Conservation (phyloP, 139 green algal genomes). For the Diplosphaera chodatii region DNA sequence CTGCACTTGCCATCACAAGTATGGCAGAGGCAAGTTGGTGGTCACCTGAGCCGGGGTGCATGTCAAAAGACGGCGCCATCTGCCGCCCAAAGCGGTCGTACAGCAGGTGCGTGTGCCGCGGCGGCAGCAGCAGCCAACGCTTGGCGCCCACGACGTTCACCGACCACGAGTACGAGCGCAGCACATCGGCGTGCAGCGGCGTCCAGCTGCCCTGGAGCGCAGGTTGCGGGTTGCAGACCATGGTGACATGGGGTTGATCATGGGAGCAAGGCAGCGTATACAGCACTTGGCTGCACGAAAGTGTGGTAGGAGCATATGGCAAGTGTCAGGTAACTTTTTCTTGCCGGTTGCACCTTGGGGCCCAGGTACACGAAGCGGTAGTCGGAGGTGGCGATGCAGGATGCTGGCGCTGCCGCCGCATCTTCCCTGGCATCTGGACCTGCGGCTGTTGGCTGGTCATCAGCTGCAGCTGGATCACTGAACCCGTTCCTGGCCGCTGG, state of each 20-base stretch:
- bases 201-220: slow-evolving; percentile 55
- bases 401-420: slow-evolving; percentile 1
- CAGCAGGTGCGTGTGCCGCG: slow-evolving; percentile 50
- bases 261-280: too few relatives aligned
- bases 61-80: slow-evolving; percentile 26
- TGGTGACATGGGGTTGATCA: too few relatives aligned
- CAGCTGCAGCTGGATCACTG: too few relatives aligned
- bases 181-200: slow-evolving; percentile 80
- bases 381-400: slow-evolving; percentile 35
- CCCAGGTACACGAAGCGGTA: slow-evolving; percentile 89
- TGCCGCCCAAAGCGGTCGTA: slow-evolving; percentile 28
- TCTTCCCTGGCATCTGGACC: slow-evolving; percentile 5
- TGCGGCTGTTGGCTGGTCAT: too few relatives aligned
- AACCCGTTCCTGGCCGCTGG: too few relatives aligned
- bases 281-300: too few relatives aligned
- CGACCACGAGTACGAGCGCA: slow-evolving; percentile 77
- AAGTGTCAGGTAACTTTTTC: too few relatives aligned
- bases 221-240: neutral
- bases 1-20: too few relatives aligned
- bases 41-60: neutral
- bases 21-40: neutral
- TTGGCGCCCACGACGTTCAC: slow-evolving; percentile 68
- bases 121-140: slow-evolving; percentile 67
- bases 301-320: too few relatives aligned
- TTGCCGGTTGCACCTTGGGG: slow-evolving; percentile 19